Evolutionary conservation across 2,329 filamentous ascomycete species (phyloP).

Genomic region (Neofusicoccum umdonicola): DNA sequence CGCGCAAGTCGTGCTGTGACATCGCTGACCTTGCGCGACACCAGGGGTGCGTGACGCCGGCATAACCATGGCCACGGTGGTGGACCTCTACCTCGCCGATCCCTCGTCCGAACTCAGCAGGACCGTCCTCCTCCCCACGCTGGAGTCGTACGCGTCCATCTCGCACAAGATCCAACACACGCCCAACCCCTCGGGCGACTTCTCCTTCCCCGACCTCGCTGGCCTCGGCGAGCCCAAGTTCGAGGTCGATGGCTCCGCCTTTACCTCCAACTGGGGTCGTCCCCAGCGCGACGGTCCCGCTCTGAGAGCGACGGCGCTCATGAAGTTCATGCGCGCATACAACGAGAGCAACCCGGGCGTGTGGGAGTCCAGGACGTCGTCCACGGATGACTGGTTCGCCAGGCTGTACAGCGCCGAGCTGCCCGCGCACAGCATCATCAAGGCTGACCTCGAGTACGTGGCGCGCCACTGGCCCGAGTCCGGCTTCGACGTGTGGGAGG

Average conservation of each 20-base stretch:
- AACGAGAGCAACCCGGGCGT: conserved; percentile 40
- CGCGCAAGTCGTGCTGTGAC: not conserved
- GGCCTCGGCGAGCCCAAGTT: conserved; percentile 47
- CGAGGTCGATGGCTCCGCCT: conserved; percentile 37
- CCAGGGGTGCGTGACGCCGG: conserved; percentile 45
- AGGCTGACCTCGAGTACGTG: conserved; percentile 46
- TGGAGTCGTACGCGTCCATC: conserved; percentile 33
- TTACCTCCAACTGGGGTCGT: conserved; percentile 40
- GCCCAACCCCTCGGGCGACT: conserved; percentile 35
- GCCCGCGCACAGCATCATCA: conserved; percentile 41
- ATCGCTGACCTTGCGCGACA: not conserved
- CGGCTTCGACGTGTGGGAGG: conserved; percentile 48
- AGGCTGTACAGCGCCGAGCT: conserved; percentile 37
- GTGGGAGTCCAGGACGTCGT: conserved; percentile 62
- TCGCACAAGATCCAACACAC: conserved; percentile 40
- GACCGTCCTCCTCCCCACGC: conserved; percentile 28
- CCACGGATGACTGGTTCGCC: conserved; percentile 30
- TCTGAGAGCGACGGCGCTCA: conserved; percentile 42
- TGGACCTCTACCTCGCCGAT: conserved; percentile 37
- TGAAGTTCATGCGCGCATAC: conserved; percentile 41
- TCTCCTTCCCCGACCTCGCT: conserved; percentile 32
- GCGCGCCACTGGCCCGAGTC: conserved; percentile 41
- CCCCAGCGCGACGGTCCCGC: conserved; percentile 47
- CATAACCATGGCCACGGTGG: conserved; percentile 42
- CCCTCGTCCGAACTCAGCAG: conserved; percentile 27